These are phyloP conservation scores for Nicotiana obtusifolia DNA, from an alignment of 257 asterid genomes.

Conservation along the genomic window DNA sequence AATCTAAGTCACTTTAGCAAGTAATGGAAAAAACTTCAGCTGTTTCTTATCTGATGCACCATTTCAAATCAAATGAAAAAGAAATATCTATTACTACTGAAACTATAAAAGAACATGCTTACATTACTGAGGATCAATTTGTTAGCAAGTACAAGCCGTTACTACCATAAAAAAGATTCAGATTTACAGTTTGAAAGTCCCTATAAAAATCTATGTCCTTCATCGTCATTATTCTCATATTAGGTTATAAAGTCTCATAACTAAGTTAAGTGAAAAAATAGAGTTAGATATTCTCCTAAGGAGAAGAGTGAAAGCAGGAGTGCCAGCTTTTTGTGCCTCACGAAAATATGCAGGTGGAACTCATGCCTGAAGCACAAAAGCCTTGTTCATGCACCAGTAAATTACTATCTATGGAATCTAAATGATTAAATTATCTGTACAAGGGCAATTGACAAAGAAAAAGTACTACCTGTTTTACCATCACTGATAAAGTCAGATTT, in stretches of 20 bases:
- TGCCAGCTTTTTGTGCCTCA: neutral
- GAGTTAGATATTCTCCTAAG: neutral
- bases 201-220: neutral
- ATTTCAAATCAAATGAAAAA: neutral
- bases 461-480: conserved; percentile 64
- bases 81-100: neutral
- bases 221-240: neutral
- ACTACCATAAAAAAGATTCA: neutral
- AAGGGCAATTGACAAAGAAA: conserved; percentile 3
- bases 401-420: neutral
- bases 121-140: neutral
- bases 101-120: neutral
- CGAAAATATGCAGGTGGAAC: neutral
- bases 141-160: neutral
- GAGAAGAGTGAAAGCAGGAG: neutral
- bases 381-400: neutral
- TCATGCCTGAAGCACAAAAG: neutral
- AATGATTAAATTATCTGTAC: neutral
- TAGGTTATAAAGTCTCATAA: neutral
- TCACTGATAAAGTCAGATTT: conserved; percentile 66
- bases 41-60: neutral
- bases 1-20: neutral
- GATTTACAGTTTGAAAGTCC: neutral
- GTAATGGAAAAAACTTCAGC: neutral
- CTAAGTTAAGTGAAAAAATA: neutral